phyloP scores from a whole-genome alignment of 352 stramenopile species.

The Thalassiosira ordinaria region DNA sequence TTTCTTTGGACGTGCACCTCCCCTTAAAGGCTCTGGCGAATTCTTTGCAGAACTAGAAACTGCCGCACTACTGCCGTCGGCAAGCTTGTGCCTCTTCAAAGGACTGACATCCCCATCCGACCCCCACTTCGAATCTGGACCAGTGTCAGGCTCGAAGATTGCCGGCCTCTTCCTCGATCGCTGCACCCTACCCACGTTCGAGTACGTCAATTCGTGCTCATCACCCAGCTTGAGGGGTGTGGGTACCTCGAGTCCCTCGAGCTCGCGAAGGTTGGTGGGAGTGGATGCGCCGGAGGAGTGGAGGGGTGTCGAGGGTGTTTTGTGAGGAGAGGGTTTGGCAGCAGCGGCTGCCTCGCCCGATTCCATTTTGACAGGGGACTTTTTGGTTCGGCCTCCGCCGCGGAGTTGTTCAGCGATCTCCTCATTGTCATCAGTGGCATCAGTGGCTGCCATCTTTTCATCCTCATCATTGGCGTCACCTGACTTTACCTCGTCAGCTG shows the following conservation, averaged over 20 bases:
- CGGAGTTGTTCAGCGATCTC: background rate
- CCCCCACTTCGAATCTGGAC: conserved; percentile 19
- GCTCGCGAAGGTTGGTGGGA: conserved; percentile 6
- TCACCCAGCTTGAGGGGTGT: conserved; percentile 22
- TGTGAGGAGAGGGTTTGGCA: no score
- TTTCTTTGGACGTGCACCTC: conserved; percentile 23
- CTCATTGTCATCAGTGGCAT: no score
- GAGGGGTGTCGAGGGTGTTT: background rate
- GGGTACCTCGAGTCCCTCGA: conserved; percentile 21
- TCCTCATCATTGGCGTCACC: background rate
- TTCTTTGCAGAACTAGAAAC: no score
- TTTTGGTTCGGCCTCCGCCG: background rate
- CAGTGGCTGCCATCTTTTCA: background rate
- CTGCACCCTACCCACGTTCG: conserved; percentile 26
- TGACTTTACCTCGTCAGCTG: background rate
- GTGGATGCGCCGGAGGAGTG: background rate
- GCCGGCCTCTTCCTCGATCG: conserved; percentile 30
- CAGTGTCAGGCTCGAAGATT: conserved; percentile 15
- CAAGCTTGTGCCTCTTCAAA: no score
- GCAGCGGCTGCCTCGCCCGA: no score
- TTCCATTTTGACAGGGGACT: conserved; percentile 18
- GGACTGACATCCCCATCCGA: conserved; percentile 20
- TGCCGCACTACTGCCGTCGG: no score
- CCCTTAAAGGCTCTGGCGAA: conserved; percentile 18
- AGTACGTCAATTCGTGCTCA: conserved; percentile 21